Conservation (phyloP, 208 protist species). For the Trypanosoma cruzi region DNA sequence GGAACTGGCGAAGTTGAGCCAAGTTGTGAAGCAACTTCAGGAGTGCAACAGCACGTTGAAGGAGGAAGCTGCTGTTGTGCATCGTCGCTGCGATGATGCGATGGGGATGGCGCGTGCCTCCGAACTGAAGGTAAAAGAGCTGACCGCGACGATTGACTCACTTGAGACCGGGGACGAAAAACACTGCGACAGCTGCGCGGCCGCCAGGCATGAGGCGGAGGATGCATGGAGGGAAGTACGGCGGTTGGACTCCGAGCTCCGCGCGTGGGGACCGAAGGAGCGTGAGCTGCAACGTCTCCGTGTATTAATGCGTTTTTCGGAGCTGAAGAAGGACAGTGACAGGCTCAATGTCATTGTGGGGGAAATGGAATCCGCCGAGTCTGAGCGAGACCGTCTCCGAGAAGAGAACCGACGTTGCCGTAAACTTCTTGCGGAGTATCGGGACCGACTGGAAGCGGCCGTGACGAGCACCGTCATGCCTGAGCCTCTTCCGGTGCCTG, state of each 20-base stretch:
- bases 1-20: not conserved
- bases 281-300: conserved; percentile 60
- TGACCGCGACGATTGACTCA: not conserved
- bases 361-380: conserved; percentile 19
- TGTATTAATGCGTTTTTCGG: conserved; percentile 73
- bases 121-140: not conserved
- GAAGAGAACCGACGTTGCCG: conserved; percentile 21
- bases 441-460: conserved; percentile 8
- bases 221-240: conserved; percentile 13
- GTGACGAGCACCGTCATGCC: not conserved
- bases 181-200: not conserved
- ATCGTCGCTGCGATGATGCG: not conserved
- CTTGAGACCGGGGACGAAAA: not conserved
- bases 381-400: conserved; percentile 17
- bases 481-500: not conserved
- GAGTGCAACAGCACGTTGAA: not conserved
- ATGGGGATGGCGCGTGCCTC: not conserved
- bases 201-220: not conserved
- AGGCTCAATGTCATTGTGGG: conserved; percentile 23
- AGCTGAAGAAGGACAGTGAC: conserved; percentile 77
- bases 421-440: conserved; percentile 18
- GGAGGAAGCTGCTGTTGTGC: not conserved
- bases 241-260: conserved; percentile 10
- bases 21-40: conserved; percentile 1
- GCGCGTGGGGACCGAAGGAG: conserved; percentile 32